Evolutionary conservation across 345 rosid species (phyloP).

Genomic region (Salix udensis): DNA sequence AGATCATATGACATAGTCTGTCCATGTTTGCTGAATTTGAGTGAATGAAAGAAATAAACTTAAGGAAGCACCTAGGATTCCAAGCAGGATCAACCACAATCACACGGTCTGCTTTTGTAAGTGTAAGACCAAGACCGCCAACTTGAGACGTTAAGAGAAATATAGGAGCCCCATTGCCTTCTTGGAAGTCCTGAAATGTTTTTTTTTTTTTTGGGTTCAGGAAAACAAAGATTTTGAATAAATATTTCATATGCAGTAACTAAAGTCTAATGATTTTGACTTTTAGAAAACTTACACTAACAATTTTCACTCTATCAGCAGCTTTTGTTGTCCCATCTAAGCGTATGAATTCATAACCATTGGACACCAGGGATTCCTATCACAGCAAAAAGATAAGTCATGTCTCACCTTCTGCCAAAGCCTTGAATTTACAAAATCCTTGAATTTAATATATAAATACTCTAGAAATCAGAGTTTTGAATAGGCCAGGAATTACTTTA

Average conservation of each 20-base stretch:
- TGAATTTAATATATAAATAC: neutral
- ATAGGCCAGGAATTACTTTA: neutral
- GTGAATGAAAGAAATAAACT: constrained; percentile 4
- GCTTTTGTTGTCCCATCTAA: constrained; percentile 96
- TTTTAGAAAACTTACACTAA: constrained; percentile 48
- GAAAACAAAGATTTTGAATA: neutral
- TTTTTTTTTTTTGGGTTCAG: neutral
- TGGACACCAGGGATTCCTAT: constrained; percentile 69
- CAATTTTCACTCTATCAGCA: constrained; percentile 73
- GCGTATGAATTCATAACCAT: constrained; percentile 65
- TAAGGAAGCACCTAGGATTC: constrained; percentile 73
- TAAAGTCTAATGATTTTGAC: neutral
- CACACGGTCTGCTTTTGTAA: constrained; percentile 95
- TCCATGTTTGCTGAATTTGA: neutral
- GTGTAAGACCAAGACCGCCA: constrained; percentile 98
- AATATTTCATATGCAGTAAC: neutral
- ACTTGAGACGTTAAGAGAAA: constrained; percentile 96
- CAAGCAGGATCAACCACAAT: constrained; percentile 98
- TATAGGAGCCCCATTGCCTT: constrained; percentile 70
- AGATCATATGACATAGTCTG: neutral
- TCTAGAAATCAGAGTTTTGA: neutral
- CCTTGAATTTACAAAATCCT: neutral
- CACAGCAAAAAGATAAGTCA: constrained; percentile 10
- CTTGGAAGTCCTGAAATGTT: constrained; percentile 71
- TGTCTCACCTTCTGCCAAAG: neutral